Conservation (phyloP, 371 early-diverging fungal genomes). For the Parasitella parasitica region DNA sequence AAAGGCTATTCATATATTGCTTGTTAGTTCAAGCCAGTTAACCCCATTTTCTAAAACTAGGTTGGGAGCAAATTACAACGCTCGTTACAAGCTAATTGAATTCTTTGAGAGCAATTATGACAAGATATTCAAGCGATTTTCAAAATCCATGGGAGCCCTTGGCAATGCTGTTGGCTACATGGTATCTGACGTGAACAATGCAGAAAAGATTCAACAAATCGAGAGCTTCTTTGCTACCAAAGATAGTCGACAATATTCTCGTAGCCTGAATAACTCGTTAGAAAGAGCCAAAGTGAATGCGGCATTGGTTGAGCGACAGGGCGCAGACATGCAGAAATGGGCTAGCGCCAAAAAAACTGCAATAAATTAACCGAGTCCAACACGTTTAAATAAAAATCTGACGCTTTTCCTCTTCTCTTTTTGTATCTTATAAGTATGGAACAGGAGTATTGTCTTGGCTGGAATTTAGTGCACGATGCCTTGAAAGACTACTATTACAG, state of each 20-base stretch:
- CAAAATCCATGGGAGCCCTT: conserved; percentile 67
- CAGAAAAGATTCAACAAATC: conserved; percentile 64
- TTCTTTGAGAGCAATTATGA: conserved; percentile 76
- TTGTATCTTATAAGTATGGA: not conserved
- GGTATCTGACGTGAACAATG: conserved; percentile 61
- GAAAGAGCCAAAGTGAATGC: conserved; percentile 78
- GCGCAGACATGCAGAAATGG: conserved; percentile 28
- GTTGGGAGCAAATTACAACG: conserved; percentile 52
- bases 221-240: conserved; percentile 71
- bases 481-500: not conserved
- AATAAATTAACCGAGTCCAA: not conserved
- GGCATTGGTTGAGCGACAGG: conserved; percentile 76
- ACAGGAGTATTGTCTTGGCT: conserved; percentile 1
- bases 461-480: conserved; percentile 3
- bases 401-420: not conserved
- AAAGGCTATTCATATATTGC: too few species aligned
- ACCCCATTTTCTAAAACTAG: not conserved
- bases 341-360: not conserved
- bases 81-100: conserved; percentile 69
- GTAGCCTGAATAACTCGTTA: conserved; percentile 78
- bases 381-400: not conserved
- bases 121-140: conserved; percentile 62
- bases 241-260: conserved; percentile 64
- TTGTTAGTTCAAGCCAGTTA: too few species aligned
- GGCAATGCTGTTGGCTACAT: conserved; percentile 66